Evolutionary conservation across 2,329 filamentous ascomycete species (phyloP).

Genomic region (Cyclaneusma minus): DNA sequence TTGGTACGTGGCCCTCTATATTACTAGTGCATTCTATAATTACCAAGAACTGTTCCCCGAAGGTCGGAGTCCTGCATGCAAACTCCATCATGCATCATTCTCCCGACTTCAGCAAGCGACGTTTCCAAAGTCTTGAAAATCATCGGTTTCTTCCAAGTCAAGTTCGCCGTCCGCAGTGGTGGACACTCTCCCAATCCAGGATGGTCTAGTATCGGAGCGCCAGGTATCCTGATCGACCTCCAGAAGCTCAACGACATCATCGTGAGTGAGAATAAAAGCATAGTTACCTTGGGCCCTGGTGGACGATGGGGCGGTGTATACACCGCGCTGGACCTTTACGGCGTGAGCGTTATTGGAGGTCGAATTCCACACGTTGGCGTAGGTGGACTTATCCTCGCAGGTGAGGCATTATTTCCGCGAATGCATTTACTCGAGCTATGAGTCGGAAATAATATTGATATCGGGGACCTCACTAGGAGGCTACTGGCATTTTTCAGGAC

Average conservation of each 20-base stretch:
- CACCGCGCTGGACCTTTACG: constrained; percentile 15
- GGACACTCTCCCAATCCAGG: constrained; percentile 30
- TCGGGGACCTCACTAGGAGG: background rate
- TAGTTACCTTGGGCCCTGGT: constrained; percentile 21
- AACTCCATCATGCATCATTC: constrained; percentile 3
- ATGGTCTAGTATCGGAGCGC: constrained; percentile 27
- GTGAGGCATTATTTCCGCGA: constrained; percentile 18
- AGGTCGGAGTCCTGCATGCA: too few relatives aligned
- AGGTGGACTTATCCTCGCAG: constrained; percentile 28
- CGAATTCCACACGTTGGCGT: constrained; percentile 22
- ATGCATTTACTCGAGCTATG: constrained; percentile 1
- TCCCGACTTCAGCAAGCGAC: constrained; percentile 3
- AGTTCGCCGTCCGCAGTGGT: constrained; percentile 32
- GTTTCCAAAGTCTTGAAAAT: constrained; percentile 3
- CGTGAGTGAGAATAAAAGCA: constrained; percentile 12
- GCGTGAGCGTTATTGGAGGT: constrained; percentile 22
- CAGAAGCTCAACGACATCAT: constrained; percentile 14
- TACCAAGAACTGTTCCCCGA: too few relatives aligned
- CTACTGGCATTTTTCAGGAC: constrained; percentile 9
- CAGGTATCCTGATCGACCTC: constrained; percentile 31
- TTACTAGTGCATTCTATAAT: too few relatives aligned
- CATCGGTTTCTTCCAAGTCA: background rate
- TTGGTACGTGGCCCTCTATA: too few relatives aligned
- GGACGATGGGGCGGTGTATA: constrained; percentile 24
- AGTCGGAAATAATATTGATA: background rate